Evolutionary conservation across 495 filamentous ascomycete genomes (phyloP).

Genomic region (Daldinia bambusicola): DNA sequence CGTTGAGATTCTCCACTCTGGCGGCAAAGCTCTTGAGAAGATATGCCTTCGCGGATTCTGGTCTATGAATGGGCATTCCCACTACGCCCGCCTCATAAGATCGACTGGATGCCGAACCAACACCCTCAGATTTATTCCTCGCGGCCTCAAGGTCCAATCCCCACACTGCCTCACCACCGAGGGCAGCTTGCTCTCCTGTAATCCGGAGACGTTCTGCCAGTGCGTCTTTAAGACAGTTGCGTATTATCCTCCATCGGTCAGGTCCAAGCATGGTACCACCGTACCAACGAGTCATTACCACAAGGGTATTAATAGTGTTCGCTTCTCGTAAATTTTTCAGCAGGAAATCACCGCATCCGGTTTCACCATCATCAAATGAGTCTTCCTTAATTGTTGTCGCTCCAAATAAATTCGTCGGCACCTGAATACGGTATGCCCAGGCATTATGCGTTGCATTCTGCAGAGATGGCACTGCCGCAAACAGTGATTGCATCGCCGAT

Average conservation of each 20-base stretch:
- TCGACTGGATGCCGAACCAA: slow-evolving; percentile 37
- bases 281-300: slow-evolving; percentile 94
- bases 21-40: slow-evolving; percentile 68
- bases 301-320: slow-evolving; percentile 81
- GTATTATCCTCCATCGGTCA: slow-evolving; percentile 74
- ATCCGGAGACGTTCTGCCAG: slow-evolving; percentile 58
- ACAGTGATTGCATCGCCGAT: slow-evolving; percentile 52
- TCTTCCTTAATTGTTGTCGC: slow-evolving; percentile 71
- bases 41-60: slow-evolving; percentile 70
- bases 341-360: slow-evolving; percentile 81
- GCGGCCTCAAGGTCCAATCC: slow-evolving; percentile 79
- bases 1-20: slow-evolving; percentile 21
- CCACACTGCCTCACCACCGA: slow-evolving; percentile 72
- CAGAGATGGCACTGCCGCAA: slow-evolving; percentile 54
- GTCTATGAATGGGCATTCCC: slow-evolving; percentile 72
- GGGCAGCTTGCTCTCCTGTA: slow-evolving; percentile 51
- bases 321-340: slow-evolving; percentile 82
- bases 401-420: slow-evolving; percentile 43
- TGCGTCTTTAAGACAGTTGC: slow-evolving; percentile 57
- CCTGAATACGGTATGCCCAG: slow-evolving; percentile 60
- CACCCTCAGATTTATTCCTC: slow-evolving; percentile 50
- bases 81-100: slow-evolving; percentile 50
- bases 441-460: slow-evolving; percentile 62
- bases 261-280: slow-evolving; percentile 87
- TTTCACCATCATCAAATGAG: slow-evolving; percentile 93